A percentile compares a stretch with the other conserved stretches of the same genome.
Evolutionary conservation across 148 eudicot genomes (phyloP).

Genomic region (Cornus kousa): DNA sequence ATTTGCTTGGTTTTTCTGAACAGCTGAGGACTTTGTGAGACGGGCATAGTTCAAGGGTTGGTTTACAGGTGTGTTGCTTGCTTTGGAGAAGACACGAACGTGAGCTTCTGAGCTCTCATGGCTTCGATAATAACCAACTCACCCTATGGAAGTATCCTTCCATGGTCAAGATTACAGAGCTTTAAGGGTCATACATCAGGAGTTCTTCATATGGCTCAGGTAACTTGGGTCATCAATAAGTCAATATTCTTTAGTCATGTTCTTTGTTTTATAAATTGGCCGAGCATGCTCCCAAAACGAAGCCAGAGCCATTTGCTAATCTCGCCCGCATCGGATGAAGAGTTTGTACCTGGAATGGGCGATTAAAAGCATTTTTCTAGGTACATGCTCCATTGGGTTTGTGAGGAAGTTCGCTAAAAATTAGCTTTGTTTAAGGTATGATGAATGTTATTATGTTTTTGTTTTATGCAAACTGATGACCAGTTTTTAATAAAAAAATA

Average conservation of each 20-base stretch:
- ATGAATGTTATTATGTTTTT: too few relatives aligned
- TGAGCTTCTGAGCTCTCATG: constrained; percentile 39
- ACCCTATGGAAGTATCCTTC: constrained; percentile 42
- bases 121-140: constrained; percentile 29
- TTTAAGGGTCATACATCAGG: constrained; percentile 31
- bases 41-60: constrained; percentile 33
- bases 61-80: constrained; percentile 36
- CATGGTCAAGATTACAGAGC: constrained; percentile 34
- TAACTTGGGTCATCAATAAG: not conserved
- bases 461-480: not conserved
- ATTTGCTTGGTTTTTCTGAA: not conserved
- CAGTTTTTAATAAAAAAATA: too few relatives aligned
- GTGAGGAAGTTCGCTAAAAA: not conserved
- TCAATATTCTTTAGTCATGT: not conserved
- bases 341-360: not conserved
- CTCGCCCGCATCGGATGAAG: constrained; percentile 31
- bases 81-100: constrained; percentile 32
- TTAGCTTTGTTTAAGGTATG: not conserved
- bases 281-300: constrained; percentile 17
- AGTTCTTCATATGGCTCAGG: constrained; percentile 37
- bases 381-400: not conserved
- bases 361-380: too few relatives aligned
- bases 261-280: constrained; percentile 6
- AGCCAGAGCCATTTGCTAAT: constrained; percentile 30
- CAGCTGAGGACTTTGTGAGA: constrained; percentile 41